Evolutionary conservation across 169 alveolate species (phyloP).

Genomic region (Pseudocohnilembus persalinus): DNA sequence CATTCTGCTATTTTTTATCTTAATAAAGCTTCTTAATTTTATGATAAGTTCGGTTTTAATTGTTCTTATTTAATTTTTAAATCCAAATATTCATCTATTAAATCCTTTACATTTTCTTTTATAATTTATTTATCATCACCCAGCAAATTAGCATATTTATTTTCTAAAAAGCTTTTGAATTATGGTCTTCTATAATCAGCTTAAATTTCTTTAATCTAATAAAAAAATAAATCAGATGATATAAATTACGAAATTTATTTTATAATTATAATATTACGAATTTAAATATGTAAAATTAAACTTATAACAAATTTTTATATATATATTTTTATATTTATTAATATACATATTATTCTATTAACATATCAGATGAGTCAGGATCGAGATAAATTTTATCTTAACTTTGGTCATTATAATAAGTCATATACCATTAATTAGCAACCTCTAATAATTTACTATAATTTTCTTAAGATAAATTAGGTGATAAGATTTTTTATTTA

Average conservation of each 20-base stretch:
- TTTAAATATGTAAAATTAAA: too few relatives aligned
- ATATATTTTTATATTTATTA: too few relatives aligned
- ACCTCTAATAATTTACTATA: too few relatives aligned
- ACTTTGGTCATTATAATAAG: neutral
- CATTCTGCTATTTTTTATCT: neutral
- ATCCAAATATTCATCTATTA: neutral
- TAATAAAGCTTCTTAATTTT: neutral
- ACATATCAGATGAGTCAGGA: neutral
- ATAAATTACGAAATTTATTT: neutral
- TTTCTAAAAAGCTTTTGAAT: neutral
- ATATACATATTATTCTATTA: neutral
- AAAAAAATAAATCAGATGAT: neutral
- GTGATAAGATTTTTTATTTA: neutral
- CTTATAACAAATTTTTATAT: too few relatives aligned
- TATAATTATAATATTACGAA: too few relatives aligned
- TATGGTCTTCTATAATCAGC: neutral
- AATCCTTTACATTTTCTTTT: neutral
- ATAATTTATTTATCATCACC: neutral
- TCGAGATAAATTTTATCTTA: neutral
- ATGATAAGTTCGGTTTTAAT: neutral
- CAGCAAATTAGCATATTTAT: neutral
- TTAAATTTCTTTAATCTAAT: neutral
- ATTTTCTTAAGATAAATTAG: neutral
- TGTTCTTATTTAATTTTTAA: neutral
- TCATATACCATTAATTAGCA: neutral